Conservation (phyloP, 805 yeast genomes). For the Cyberlindnera bimundalis region DNA sequence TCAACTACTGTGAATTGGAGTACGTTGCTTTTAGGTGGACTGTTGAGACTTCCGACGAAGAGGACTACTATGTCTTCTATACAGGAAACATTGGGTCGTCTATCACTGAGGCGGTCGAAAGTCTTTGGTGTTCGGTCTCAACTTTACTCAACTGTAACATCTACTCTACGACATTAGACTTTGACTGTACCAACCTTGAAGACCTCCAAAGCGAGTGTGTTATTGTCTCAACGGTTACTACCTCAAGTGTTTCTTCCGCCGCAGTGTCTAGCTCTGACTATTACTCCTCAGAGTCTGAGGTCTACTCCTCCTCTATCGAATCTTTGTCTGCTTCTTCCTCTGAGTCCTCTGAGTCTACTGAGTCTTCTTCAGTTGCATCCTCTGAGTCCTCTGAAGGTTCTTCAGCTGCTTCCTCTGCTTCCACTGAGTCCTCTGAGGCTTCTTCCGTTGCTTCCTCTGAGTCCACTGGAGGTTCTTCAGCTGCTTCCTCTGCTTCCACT, state of each 20-base stretch:
- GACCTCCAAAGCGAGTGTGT: slow-evolving; percentile 1
- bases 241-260: neutral
- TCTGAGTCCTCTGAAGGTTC: slow-evolving; percentile 2
- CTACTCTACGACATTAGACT: slow-evolving; percentile 9
- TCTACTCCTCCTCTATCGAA: neutral
- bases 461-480: too few relatives aligned
- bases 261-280: neutral
- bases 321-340: slow-evolving; percentile 4
- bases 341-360: neutral
- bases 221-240: neutral
- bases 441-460: too few relatives aligned
- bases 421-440: neutral
- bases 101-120: slow-evolving; percentile 2
- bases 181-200: slow-evolving; percentile 10
- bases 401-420: slow-evolving; percentile 1
- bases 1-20: slow-evolving; percentile 7
- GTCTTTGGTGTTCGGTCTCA: slow-evolving; percentile 8
- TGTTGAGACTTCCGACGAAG: slow-evolving; percentile 4
- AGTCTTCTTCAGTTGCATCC: slow-evolving; percentile 1
- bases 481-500: too few relatives aligned
- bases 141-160: slow-evolving; percentile 9
- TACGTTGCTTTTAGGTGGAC: slow-evolving; percentile 10
- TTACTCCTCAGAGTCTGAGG: neutral
- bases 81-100: slow-evolving; percentile 19
- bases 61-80: slow-evolving; percentile 14